These are phyloP conservation scores for Naematelia encephala DNA, from an alignment of 768 basidiomycete genomes.

Conservation along the genomic window DNA sequence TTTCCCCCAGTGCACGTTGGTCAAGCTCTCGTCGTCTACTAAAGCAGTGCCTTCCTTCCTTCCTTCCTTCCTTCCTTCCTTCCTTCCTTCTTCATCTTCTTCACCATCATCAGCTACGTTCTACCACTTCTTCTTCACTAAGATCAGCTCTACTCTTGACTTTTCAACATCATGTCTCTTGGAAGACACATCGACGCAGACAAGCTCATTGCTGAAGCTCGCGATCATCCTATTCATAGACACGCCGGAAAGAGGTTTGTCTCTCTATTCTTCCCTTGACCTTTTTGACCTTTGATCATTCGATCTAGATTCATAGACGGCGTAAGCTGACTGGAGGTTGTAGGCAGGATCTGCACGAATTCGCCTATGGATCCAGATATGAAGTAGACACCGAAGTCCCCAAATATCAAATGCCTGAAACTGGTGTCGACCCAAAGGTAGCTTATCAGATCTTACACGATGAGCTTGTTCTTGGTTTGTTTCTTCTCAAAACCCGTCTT, in stretches of 20 bases:
- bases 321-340: too few species aligned
- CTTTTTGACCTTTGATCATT: not conserved
- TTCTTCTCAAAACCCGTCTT: not conserved
- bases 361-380: conserved; percentile 40
- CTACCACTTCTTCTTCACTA: not conserved
- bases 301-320: too few species aligned
- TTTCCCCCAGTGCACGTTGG: too few species aligned
- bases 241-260: conserved; percentile 36
- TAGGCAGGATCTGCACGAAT: conserved; percentile 41
- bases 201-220: conserved; percentile 58
- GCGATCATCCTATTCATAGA: conserved; percentile 45
- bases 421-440: conserved; percentile 34
- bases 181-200: conserved; percentile 60
- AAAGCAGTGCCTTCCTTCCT: not conserved
- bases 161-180: conserved; percentile 35
- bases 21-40: not conserved
- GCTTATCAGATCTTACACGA: conserved; percentile 56
- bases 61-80: not conserved
- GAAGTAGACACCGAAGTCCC: conserved; percentile 43
- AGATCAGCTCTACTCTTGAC: not conserved
- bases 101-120: not conserved
- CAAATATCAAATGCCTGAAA: conserved; percentile 40
- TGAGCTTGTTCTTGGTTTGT: conserved; percentile 56
- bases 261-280: not conserved
- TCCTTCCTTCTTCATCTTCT: not conserved